A percentile compares a stretch with the other conserved stretches of the same genome.
phyloP scores from a whole-genome alignment of 306 rosid genomes.

The Dryas alaskensis region DNA sequence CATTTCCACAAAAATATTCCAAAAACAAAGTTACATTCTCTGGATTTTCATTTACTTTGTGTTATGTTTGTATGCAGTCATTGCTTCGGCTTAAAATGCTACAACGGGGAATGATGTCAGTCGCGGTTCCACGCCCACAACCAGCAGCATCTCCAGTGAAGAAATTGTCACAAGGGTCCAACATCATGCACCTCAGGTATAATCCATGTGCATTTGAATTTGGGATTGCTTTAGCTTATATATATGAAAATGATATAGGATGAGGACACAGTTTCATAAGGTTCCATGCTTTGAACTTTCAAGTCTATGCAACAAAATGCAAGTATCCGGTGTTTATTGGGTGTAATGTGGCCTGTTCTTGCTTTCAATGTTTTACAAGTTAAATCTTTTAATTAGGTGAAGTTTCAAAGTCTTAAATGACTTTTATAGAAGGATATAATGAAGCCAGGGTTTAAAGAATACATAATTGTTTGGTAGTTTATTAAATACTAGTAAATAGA shows the following conservation, averaged over 20 bases:
- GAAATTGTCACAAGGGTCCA: conserved; percentile 45
- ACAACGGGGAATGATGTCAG: conserved; percentile 35
- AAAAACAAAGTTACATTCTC: neutral
- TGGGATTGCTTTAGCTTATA: neutral
- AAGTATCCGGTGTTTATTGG: too few species aligned
- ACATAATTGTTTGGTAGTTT: neutral
- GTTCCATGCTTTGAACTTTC: too few species aligned
- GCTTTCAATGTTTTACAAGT: neutral
- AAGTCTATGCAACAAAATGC: too few species aligned
- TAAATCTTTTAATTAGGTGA: neutral
- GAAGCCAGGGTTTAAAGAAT: neutral
- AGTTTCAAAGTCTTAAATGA: neutral
- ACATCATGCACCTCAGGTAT: conserved; percentile 72
- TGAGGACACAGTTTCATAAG: too few species aligned
- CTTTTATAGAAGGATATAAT: neutral
- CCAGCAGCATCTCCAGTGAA: conserved; percentile 26
- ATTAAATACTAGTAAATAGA: neutral
- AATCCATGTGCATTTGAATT: too few species aligned
- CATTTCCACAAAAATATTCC: neutral
- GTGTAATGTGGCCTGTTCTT: too few species aligned
- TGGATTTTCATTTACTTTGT: neutral
- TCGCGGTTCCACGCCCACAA: conserved; percentile 15
- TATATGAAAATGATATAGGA: too few species aligned
- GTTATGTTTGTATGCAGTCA: conserved; percentile 45
- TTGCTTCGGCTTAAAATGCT: conserved; percentile 58